phyloP scores from a whole-genome alignment of 2,329 filamentous ascomycete genomes.

The Grosmannia huntii region DNA sequence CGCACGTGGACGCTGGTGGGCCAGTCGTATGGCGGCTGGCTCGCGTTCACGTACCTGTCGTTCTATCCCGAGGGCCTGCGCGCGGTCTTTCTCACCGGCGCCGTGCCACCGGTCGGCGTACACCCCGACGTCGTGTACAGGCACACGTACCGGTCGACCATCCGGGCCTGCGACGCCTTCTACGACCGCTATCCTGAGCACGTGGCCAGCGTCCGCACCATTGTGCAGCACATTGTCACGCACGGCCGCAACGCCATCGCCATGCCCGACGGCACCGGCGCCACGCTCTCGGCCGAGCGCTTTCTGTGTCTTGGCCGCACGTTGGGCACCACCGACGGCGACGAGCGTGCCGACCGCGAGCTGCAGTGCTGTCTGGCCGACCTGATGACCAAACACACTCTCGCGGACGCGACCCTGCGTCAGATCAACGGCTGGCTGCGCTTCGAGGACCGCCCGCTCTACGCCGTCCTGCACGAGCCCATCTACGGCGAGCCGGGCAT shows the following conservation, averaged over 20 bases:
- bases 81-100: slow-evolving; percentile 54
- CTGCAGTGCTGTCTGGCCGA: neutral
- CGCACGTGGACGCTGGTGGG: slow-evolving; percentile 55
- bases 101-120: slow-evolving; percentile 50
- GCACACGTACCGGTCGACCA: slow-evolving; percentile 43
- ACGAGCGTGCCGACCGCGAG: neutral
- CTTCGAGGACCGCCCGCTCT: slow-evolving; percentile 13
- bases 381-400: accelerated
- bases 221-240: neutral
- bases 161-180: slow-evolving; percentile 47
- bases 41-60: slow-evolving; percentile 57
- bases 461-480: slow-evolving; percentile 14
- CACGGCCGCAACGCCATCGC: neutral
- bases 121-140: slow-evolving; percentile 50
- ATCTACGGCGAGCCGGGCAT: slow-evolving; percentile 9
- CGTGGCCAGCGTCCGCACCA: slow-evolving; percentile 18
- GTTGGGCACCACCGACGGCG: slow-evolving; percentile 9
- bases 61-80: slow-evolving; percentile 47
- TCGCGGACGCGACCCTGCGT: neutral
- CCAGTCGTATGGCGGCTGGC: slow-evolving; percentile 65
- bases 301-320: slow-evolving; percentile 12
- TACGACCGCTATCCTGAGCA: slow-evolving; percentile 56
- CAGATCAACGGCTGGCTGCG: slow-evolving; percentile 8
- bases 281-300: slow-evolving; percentile 5
- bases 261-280: slow-evolving; percentile 5